Evolutionary conservation across 2,329 filamentous ascomycete genomes (phyloP), one percentile per base, ranked within the genome.

Genomic region (Hansfordia pulvinata): DNA sequence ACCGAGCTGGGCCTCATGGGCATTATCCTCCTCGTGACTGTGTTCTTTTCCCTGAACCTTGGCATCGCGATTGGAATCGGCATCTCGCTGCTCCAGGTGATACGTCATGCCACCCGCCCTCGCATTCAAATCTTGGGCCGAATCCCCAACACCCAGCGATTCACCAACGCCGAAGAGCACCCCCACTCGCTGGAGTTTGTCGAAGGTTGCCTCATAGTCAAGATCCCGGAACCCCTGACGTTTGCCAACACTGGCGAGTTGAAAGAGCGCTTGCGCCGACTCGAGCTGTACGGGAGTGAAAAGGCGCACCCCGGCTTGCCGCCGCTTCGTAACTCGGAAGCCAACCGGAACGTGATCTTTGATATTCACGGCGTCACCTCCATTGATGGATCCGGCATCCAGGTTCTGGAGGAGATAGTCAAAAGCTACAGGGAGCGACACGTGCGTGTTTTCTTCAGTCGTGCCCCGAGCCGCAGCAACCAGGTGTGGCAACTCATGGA

Each of bases 361-460:
- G 90, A 98, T 47, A 85, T 96, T 6, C 88, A 96, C 40, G 90
- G 90, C n/a, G 90, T 98, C 3, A 93, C 86, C 0, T 80, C 79
- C 16, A 75, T 98, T 41, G 90, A 98, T 47, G 90, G 85, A 5
- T 93, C 85, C 0, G 90, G 88, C 2, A 80, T 83, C 0, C 90
- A 96, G 53, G 88, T 96, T 1, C 61, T 98, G 3, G 69, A 72
- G 24, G 90, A 96, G 53, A 96, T 96, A 38, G 83, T 98, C 10
- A 61, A 73, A 25, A 67, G 62, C 17, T 96, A 96, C 48, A 62
- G 76, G n/a, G 67, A 79, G 18, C 63, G 77, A 4, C 80, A 78
- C 1, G 84, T 88, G 2, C 59, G 71, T 2, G 78, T 90, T 7
- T 86, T 81, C 47, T 88, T 88, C 46, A 71, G 67, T 16, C 55